These are phyloP conservation scores for Mortierella hygrophila DNA, from an alignment of 192 early-diverging fungal species.

Conservation along the genomic window DNA sequence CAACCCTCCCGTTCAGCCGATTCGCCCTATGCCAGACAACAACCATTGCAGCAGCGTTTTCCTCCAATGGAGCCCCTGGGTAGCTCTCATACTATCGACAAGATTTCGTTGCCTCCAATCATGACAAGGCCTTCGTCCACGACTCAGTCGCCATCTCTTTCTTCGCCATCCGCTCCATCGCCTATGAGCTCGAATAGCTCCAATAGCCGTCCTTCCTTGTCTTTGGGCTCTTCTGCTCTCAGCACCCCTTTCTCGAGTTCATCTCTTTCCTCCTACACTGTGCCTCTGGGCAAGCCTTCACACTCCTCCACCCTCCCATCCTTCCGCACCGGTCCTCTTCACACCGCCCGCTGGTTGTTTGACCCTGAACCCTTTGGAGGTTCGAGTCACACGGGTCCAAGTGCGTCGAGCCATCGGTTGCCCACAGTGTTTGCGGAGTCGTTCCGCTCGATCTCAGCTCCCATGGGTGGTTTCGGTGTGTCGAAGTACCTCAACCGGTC, in stretches of 20 bases:
- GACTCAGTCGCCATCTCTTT: constrained; percentile 9
- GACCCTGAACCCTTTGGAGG: constrained; percentile 46
- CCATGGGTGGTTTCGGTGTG: constrained; percentile 54
- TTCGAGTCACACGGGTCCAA: constrained; percentile 13
- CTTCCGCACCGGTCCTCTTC: constrained; percentile 43
- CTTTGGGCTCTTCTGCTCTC: constrained; percentile 13
- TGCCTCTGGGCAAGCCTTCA: constrained; percentile 32
- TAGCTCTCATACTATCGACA: neutral
- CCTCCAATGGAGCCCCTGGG: neutral
- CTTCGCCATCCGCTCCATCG: constrained; percentile 31
- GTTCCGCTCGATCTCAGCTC: constrained; percentile 39
- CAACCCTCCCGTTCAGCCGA: neutral
- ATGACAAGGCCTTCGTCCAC: constrained; percentile 12
- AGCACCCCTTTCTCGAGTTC: neutral
- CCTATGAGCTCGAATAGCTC: constrained; percentile 25
- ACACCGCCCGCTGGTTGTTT: constrained; percentile 43
- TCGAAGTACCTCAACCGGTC: constrained; percentile 46
- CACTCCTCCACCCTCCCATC: constrained; percentile 38
- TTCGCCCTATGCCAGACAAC: constrained; percentile 9
- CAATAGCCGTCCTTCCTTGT: neutral
- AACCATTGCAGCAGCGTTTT: constrained; percentile 7
- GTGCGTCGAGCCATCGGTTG: constrained; percentile 21
- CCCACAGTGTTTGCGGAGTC: constrained; percentile 50
- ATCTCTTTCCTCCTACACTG: constrained; percentile 31
- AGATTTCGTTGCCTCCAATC: constrained; percentile 48